A percentile compares a stretch with the other conserved stretches of the same genome.
Evolutionary conservation across 805 yeast species (phyloP).

Genomic region (Jamesozyma spencerorum): DNA sequence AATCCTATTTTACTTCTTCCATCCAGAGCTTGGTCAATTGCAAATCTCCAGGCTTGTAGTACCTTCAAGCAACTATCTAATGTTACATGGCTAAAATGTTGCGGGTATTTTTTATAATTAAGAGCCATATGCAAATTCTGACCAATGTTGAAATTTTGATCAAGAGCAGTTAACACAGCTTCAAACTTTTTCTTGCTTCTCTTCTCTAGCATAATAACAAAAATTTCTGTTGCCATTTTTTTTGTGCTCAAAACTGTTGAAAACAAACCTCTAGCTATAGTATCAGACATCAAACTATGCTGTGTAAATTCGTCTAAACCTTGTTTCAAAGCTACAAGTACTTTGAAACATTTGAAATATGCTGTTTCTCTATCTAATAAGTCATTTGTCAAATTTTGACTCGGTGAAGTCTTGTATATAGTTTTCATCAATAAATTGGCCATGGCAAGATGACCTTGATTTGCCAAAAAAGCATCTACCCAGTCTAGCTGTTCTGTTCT

Average conservation of each 20-base stretch:
- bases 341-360: constrained; percentile 68
- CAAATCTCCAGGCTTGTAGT: constrained; percentile 62
- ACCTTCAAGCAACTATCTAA: constrained; percentile 24
- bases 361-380: constrained; percentile 62
- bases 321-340: constrained; percentile 28
- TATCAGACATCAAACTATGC: constrained; percentile 39
- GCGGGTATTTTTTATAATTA: constrained; percentile 13
- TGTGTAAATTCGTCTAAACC: constrained; percentile 22
- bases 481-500: constrained; percentile 82
- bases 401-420: constrained; percentile 22
- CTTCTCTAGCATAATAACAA: constrained; percentile 47
- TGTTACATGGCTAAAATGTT: constrained; percentile 13
- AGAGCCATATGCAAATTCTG: constrained; percentile 22
- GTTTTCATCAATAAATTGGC: constrained; percentile 54
- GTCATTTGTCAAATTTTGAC: constrained; percentile 30
- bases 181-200: constrained; percentile 40
- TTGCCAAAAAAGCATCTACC: constrained; percentile 68
- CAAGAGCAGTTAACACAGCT: constrained; percentile 22
- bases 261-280: constrained; percentile 62
- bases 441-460: constrained; percentile 75
- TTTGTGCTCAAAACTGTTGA: constrained; percentile 72
- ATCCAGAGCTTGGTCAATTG: constrained; percentile 58
- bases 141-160: constrained; percentile 28
- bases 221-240: constrained; percentile 68
- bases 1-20: constrained; percentile 90